A percentile compares a stretch with the other conserved stretches of the same genome.
Conservation (phyloP, 1,284 basidiomycete genomes). For the Xerocomus minutiporus region DNA sequence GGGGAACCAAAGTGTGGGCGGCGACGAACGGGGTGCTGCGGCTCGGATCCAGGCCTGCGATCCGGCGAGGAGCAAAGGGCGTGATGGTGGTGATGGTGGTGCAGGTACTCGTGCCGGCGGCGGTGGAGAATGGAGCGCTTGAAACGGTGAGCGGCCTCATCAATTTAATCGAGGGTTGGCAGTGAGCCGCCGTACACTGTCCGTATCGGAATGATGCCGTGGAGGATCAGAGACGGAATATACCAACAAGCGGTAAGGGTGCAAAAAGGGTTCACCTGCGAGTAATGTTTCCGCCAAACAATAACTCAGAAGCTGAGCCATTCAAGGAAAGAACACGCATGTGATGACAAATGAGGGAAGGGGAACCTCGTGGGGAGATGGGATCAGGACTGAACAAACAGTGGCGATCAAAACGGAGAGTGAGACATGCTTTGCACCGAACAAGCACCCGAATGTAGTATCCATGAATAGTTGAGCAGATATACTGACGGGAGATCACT, state of each 20-base stretch:
- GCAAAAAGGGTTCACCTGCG: conserved; percentile 14
- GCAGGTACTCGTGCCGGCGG: background rate
- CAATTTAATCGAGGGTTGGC: conserved; percentile 34
- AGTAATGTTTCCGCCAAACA: conserved; percentile 24
- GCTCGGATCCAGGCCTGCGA: background rate
- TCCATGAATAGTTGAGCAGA: conserved; percentile 48
- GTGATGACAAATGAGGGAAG: conserved; percentile 62
- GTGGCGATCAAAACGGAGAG: conserved; percentile 12
- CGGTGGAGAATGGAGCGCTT: background rate
- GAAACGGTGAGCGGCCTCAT: conserved; percentile 2
- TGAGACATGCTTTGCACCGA: conserved; percentile 55
- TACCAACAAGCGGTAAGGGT: background rate
- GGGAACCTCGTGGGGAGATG: conserved; percentile 46
- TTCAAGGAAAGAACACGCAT: conserved; percentile 67
- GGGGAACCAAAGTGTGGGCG: background rate
- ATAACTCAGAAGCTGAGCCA: conserved; percentile 45
- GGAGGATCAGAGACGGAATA: conserved; percentile 10
- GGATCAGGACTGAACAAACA: conserved; percentile 6
- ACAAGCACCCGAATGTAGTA: conserved; percentile 71
- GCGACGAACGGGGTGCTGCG: background rate
- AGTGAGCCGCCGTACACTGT: conserved; percentile 62
- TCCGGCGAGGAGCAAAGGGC: background rate
- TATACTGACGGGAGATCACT: conserved; percentile 37
- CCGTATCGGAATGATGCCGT: conserved; percentile 1
- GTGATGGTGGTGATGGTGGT: background rate